Evolutionary conservation across 2,329 filamentous ascomycete genomes (phyloP).

Genomic region (Exophiala bonariae): DNA sequence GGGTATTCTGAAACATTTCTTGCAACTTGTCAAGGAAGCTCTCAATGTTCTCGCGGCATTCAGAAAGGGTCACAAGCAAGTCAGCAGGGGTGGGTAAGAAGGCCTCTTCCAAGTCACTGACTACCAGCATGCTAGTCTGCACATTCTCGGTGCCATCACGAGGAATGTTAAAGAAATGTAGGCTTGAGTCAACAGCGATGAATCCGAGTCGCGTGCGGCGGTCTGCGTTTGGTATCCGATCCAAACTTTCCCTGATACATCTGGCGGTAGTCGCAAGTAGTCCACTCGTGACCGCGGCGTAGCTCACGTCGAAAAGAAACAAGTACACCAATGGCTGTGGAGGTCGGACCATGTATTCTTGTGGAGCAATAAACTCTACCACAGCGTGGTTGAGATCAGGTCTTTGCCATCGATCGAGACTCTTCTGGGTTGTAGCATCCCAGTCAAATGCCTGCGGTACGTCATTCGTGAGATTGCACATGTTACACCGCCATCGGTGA

Average conservation of each 20-base stretch:
- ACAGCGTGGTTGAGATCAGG: conserved; percentile 94
- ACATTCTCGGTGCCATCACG: conserved; percentile 81
- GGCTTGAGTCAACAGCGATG: conserved; percentile 87
- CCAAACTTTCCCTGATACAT: conserved; percentile 91
- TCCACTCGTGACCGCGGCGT: conserved; percentile 82
- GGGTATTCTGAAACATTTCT: conserved; percentile 94
- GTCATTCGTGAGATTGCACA: conserved; percentile 98
- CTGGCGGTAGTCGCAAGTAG: conserved; percentile 88
- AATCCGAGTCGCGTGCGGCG: conserved; percentile 90
- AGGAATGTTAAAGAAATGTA: conserved; percentile 95
- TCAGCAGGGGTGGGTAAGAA: conserved; percentile 94
- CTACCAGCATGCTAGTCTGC: conserved; percentile 87
- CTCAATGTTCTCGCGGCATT: conserved; percentile 89
- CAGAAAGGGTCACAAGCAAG: conserved; percentile 81
- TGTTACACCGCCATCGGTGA: conserved; percentile 98
- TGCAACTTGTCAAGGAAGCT: conserved; percentile 87
- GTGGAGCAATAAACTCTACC: conserved; percentile 94
- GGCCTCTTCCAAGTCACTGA: conserved; percentile 93
- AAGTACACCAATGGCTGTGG: conserved; percentile 94
- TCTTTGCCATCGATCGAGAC: conserved; percentile 86
- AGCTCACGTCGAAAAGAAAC: conserved; percentile 94
- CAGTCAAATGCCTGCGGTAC: conserved; percentile 99
- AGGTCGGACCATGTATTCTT: conserved; percentile 98
- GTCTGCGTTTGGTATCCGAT: conserved; percentile 97
- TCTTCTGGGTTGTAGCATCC: conserved; percentile 90